Base-by-base conservation (phyloP, 164 flowering plant genomes). In the Santalum album region DNA sequence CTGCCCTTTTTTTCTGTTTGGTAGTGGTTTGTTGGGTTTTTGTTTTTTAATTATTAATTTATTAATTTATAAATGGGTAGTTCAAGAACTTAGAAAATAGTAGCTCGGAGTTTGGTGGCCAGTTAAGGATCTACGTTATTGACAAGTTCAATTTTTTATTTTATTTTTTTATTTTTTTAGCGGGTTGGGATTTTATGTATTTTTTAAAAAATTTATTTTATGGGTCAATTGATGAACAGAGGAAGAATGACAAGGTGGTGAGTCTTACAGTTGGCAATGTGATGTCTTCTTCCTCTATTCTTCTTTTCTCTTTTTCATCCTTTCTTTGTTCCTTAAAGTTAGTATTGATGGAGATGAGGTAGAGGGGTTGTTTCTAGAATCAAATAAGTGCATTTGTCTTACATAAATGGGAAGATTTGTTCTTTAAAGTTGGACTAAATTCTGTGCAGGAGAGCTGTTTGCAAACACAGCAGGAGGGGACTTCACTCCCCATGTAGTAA, bases 401-500 rank as follows among this genome's bases (percentile, higher is more conserved):
- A 34, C 49, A 49, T 45, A 21, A 29, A 29, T 29, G 4, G 4
- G 4, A 3, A 3, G 34, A 29, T 29, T 29, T 29, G 9, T 29
- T 29, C 34, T 29, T 29, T 9, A 29, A 3, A 3, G 34, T 29
- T 50, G 42, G 22, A 19, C n/a, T 48, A 44, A 61, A 47, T 44
- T 45, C 65, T 45, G 43, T 72, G 66, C 62, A 90, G 97, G 95
- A 29, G 94, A 78, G 40, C 64, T 75, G 72, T 72, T 82, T 60
- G 68, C 82, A 7, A 57, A 55, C 55, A 69, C 92, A 1, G 90
- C 90, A 2, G 87, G 89, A 32, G 85, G 73, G 23, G 80, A 75
- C 58, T 90, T 90, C 70, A 82, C 81, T 0, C 95, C 96, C 0
- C 95, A 87, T 72, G 75, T 90, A 36, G 74, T 87, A 19, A 86